phyloP scores from a whole-genome alignment of 2,329 filamentous ascomycete species.

The Coleophoma cylindrospora region DNA sequence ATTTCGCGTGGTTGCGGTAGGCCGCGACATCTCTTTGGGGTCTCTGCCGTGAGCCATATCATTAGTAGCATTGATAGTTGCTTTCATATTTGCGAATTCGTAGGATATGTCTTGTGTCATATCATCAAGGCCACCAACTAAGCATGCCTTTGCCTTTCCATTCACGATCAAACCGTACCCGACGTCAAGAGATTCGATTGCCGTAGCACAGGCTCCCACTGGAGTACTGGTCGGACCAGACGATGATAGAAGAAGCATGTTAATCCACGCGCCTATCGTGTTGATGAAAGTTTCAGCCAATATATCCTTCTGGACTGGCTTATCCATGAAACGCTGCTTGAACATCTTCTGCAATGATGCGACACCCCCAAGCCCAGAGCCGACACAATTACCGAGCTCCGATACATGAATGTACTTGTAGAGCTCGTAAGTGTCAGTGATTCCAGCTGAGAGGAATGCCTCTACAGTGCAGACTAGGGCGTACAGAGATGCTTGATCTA shows the following conservation, averaged over 20 bases:
- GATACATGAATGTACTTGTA: constrained; percentile 98
- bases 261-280: constrained; percentile 98
- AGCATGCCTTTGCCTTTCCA: constrained; percentile 90
- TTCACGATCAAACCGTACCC: constrained; percentile 96
- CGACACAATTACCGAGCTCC: constrained; percentile 94
- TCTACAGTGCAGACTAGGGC: constrained; percentile 89
- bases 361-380: no score
- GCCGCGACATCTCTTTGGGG: constrained; percentile 92
- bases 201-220: constrained; percentile 91
- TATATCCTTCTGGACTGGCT: constrained; percentile 94
- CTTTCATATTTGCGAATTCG: constrained; percentile 99
- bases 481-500: constrained; percentile 89
- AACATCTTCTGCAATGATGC: no score
- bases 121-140: constrained; percentile 96
- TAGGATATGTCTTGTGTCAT: constrained; percentile 97
- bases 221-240: constrained; percentile 96
- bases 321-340: constrained; percentile 91
- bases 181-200: constrained; percentile 92
- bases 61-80: constrained; percentile 28
- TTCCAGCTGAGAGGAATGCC: constrained; percentile 80
- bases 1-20: constrained; percentile 88
- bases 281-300: constrained; percentile 99
- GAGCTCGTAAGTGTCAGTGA: constrained; percentile 97
- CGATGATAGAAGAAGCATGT: constrained; percentile 94
- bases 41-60: constrained; percentile 91